Conservation (phyloP, 2,329 filamentous ascomycete species). For the Apiospora phragmitis region DNA sequence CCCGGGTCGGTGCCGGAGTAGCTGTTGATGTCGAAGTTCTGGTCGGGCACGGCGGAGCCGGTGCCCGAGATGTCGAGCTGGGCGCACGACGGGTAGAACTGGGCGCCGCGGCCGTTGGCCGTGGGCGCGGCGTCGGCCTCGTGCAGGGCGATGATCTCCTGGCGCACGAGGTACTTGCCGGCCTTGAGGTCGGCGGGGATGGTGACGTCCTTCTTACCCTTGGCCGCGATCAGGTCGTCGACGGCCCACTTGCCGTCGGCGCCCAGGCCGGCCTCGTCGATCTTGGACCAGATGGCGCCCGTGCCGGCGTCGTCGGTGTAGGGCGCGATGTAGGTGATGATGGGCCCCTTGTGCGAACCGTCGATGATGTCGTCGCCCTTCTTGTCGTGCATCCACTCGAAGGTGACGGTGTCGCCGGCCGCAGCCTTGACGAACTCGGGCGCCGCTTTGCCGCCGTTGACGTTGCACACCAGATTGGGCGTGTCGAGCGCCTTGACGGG, state of each 20-base stretch:
- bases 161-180: conserved; percentile 43
- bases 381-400: conserved; percentile 54
- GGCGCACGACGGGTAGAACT: conserved; percentile 59
- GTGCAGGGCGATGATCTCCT: conserved; percentile 42
- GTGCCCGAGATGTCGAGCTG: conserved; percentile 60
- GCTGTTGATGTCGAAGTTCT: conserved; percentile 50
- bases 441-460: conserved; percentile 39
- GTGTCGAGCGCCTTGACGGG: conserved; percentile 45
- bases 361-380: conserved; percentile 54
- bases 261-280: conserved; percentile 42
- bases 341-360: conserved; percentile 51
- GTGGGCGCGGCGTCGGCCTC: conserved; percentile 30
- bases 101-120: conserved; percentile 42
- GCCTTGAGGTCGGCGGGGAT: conserved; percentile 39
- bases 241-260: conserved; percentile 46
- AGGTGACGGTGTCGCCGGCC: conserved; percentile 47
- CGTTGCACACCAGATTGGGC: conserved; percentile 45
- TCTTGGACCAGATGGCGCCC: conserved; percentile 52
- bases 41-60: conserved; percentile 46
- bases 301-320: conserved; percentile 38
- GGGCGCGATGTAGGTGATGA: conserved; percentile 53
- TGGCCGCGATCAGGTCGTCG: conserved; percentile 47
- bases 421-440: conserved; percentile 45
- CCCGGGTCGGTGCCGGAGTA: conserved; percentile 60
- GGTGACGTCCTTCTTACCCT: conserved; percentile 43